Evolutionary conservation across 75 land plant species (phyloP).

Genomic region (Picea glauca): DNA sequence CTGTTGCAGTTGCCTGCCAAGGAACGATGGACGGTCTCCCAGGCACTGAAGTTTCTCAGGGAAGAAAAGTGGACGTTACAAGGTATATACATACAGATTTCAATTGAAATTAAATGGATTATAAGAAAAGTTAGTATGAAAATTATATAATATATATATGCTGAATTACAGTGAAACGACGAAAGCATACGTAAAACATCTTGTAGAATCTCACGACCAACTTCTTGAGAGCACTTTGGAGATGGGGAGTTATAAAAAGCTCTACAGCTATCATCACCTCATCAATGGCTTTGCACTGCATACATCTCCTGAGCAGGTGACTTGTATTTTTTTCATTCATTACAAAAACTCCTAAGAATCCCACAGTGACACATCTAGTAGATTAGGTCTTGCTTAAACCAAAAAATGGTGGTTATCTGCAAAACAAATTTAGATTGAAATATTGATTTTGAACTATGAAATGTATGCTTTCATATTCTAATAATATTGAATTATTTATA

Average conservation of each 20-base stretch:
- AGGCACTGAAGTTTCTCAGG: conserved; percentile 1
- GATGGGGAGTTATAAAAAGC: conserved; percentile 51
- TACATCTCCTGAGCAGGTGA: conserved; percentile 60
- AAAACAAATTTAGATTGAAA: too few relatives aligned
- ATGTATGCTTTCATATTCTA: too few relatives aligned
- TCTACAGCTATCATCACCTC: conserved; percentile 75
- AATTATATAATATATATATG: background rate
- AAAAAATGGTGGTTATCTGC: background rate
- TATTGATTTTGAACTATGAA: too few relatives aligned
- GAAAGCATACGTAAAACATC: conserved; percentile 18
- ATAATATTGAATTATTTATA: too few relatives aligned
- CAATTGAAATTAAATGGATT: background rate
- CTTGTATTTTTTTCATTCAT: background rate
- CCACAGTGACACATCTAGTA: background rate
- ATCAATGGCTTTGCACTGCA: conserved; percentile 77
- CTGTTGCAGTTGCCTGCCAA: conserved; percentile 29
- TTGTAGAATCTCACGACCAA: conserved; percentile 50
- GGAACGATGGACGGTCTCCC: background rate
- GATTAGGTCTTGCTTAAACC: background rate
- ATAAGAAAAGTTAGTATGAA: background rate
- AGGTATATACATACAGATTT: background rate
- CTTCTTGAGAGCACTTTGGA: conserved; percentile 45
- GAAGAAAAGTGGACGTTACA: background rate
- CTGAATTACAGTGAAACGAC: conserved; percentile 7
- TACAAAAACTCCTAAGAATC: background rate